Conservation (phyloP, 805 yeast species). For the Spathaspora hagerdaliae region DNA sequence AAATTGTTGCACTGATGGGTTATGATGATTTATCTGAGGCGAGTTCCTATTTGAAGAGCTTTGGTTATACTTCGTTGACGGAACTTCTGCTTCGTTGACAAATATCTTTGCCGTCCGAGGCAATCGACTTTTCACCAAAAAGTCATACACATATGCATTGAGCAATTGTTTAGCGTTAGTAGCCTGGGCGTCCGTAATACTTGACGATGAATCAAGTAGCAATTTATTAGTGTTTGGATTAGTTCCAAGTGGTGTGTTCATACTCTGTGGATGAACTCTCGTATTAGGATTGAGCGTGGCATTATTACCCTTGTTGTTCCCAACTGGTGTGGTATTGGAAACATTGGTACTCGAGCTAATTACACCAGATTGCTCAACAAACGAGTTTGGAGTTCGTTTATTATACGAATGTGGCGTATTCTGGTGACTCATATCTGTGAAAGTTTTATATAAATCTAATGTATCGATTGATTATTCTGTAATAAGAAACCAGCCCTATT, state of each 20-base stretch:
- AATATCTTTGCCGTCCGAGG: constrained; percentile 71
- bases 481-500: no score
- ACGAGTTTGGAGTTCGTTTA: constrained; percentile 26
- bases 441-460: no score
- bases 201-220: constrained; percentile 1
- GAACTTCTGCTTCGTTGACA: constrained; percentile 72
- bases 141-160: constrained; percentile 85
- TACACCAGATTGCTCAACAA: constrained; percentile 1
- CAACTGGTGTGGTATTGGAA: not conserved
- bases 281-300: not conserved
- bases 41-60: constrained; percentile 5
- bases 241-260: not conserved
- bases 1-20: constrained; percentile 28
- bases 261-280: not conserved
- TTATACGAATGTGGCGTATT: constrained; percentile 32
- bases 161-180: constrained; percentile 54
- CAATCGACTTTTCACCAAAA: constrained; percentile 68
- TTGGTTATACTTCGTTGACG: constrained; percentile 19
- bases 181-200: constrained; percentile 42
- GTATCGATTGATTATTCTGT: no score
- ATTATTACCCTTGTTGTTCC: not conserved
- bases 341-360: not conserved
- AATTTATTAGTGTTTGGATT: not conserved
- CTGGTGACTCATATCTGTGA: constrained; percentile 28
- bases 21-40: constrained; percentile 18